Evolutionary conservation across 1,284 basidiomycete species (phyloP).

Genomic region (Salmacisia buchloeana): DNA sequence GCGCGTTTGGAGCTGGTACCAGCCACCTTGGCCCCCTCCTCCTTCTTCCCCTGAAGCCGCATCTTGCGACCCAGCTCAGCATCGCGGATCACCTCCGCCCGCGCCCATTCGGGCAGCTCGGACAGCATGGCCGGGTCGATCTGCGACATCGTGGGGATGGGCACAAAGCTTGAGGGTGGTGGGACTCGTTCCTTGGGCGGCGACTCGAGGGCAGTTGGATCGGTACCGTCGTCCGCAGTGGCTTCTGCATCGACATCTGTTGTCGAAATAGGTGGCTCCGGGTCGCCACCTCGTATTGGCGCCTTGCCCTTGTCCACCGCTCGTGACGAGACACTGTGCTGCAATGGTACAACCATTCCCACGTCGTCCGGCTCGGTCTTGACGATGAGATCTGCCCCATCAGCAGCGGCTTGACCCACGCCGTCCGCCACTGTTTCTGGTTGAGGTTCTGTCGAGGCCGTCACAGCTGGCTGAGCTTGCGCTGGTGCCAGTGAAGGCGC

Average conservation of each 20-base stretch:
- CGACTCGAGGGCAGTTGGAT: neutral
- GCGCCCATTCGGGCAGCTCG: slow-evolving; percentile 35
- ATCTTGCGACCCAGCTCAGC: neutral
- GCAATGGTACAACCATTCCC: neutral
- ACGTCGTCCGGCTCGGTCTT: neutral
- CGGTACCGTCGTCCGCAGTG: neutral
- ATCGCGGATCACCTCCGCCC: slow-evolving; percentile 38
- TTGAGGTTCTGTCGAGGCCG: neutral
- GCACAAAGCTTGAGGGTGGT: slow-evolving; percentile 19
- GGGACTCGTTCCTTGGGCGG: neutral
- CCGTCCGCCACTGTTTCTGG: neutral
- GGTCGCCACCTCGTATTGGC: neutral
- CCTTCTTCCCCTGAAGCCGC: slow-evolving; percentile 17
- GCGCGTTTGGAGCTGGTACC: too few relatives aligned
- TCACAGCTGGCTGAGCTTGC: neutral
- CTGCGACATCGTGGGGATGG: slow-evolving; percentile 39
- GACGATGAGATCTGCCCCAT: neutral
- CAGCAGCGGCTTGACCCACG: neutral
- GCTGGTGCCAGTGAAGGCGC: neutral
- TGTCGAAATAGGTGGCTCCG: neutral
- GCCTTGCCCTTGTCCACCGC: neutral
- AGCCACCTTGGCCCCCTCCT: too few relatives aligned
- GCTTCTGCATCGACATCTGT: slow-evolving; percentile 3
- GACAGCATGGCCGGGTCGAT: slow-evolving; percentile 40
- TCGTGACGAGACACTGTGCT: too few relatives aligned